A percentile compares a stretch with the other conserved stretches of the same genome.
Conservation (phyloP, 768 basidiomycete species). For the Cubamyces lactineus region DNA sequence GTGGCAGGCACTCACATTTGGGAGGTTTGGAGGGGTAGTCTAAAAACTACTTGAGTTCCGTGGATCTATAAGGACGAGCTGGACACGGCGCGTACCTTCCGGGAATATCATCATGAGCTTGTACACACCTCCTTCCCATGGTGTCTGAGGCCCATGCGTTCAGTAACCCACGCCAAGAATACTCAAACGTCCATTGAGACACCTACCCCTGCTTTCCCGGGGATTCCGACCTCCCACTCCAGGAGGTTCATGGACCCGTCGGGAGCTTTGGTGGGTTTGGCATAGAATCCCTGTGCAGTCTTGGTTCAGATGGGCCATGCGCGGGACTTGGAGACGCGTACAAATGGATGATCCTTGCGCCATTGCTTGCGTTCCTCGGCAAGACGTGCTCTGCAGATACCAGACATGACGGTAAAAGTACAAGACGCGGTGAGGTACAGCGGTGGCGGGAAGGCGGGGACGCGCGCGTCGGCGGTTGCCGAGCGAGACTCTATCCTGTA, state of each 20-base stretch:
- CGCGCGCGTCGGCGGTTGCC: conserved; percentile 17
- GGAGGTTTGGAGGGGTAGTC: conserved; percentile 96
- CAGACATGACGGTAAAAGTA: conserved; percentile 60
- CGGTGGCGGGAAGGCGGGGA: conserved; percentile 14
- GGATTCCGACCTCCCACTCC: conserved; percentile 99
- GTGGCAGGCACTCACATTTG: conserved; percentile 63
- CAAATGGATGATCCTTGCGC: conserved; percentile 98
- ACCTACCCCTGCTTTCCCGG: conserved; percentile 86
- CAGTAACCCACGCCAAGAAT: conserved; percentile 28
- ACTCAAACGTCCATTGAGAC: conserved; percentile 11
- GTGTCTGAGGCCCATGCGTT: conserved; percentile 60
- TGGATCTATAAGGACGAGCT: conserved; percentile 24
- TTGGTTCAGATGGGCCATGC: background rate
- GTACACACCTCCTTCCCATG: conserved; percentile 97
- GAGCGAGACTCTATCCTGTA: conserved; percentile 1
- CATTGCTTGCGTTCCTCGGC: conserved; percentile 98
- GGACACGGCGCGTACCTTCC: conserved; percentile 65
- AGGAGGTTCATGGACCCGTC: conserved; percentile 97
- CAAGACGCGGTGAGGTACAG: conserved; percentile 14
- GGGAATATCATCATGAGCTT: conserved; percentile 95
- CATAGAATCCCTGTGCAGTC: conserved; percentile 85
- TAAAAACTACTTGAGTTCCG: conserved; percentile 37
- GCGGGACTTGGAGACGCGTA: conserved; percentile 47
- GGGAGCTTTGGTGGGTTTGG: conserved; percentile 84
- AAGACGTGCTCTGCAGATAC: conserved; percentile 90